These are phyloP conservation scores for Mycena rosella DNA, from an alignment of 768 basidiomycete species.

Conservation along the genomic window DNA sequence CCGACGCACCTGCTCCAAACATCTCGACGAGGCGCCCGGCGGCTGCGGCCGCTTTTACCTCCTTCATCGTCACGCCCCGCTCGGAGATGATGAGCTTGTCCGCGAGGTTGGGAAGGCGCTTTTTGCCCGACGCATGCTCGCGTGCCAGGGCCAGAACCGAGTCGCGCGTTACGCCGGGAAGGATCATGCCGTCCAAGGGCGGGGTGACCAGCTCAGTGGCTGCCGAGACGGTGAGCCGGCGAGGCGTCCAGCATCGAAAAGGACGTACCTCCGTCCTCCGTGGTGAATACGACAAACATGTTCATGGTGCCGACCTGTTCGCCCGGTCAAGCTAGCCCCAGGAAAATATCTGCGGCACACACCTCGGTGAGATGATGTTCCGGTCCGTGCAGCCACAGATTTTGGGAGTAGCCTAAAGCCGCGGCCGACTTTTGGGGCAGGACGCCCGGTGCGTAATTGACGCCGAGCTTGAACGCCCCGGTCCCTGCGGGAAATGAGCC, in stretches of 20 bases:
- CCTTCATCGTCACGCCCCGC: slow-evolving; percentile 80
- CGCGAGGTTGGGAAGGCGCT: slow-evolving; percentile 63
- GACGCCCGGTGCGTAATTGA: slow-evolving; percentile 91
- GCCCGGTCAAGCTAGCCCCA: slow-evolving; percentile 57
- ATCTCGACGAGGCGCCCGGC: slow-evolving; percentile 82
- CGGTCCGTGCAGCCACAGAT: slow-evolving; percentile 89
- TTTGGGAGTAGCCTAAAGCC: slow-evolving; percentile 84
- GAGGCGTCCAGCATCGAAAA: not conserved
- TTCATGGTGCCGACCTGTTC: slow-evolving; percentile 92
- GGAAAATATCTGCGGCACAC: not conserved
- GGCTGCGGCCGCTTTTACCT: slow-evolving; percentile 70
- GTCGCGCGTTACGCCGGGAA: slow-evolving; percentile 93
- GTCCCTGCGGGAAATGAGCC: slow-evolving; percentile 62
- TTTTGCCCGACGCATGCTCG: slow-evolving; percentile 66
- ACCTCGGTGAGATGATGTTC: slow-evolving; percentile 69
- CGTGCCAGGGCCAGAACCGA: slow-evolving; percentile 81
- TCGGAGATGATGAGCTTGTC: slow-evolving; percentile 72
- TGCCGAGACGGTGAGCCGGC: slow-evolving; percentile 48
- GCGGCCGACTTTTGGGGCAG: slow-evolving; percentile 87
- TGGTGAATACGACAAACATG: slow-evolving; percentile 84
- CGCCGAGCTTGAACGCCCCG: slow-evolving; percentile 89
- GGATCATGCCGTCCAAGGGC: slow-evolving; percentile 90
- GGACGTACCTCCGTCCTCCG: slow-evolving; percentile 69
- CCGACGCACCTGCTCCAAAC: slow-evolving; percentile 78
- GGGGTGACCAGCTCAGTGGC: slow-evolving; percentile 90